Evolutionary conservation across 163 green algal genomes (phyloP).

Genomic region (Scenedesmus sp.): DNA sequence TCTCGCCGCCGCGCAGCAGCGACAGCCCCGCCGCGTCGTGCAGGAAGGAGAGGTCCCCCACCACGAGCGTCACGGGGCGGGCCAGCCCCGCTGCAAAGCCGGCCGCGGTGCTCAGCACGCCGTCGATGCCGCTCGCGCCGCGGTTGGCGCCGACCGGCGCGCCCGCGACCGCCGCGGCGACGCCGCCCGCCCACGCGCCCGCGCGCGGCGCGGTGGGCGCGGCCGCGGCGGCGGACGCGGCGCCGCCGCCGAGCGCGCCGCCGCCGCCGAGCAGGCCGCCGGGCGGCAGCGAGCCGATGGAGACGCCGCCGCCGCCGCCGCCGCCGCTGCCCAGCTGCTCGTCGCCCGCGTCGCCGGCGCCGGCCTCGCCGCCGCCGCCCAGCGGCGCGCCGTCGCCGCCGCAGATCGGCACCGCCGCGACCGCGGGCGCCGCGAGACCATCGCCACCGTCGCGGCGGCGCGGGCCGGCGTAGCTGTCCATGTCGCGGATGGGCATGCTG

Average conservation of each 20-base stretch:
- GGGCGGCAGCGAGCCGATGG: constrained; percentile 22
- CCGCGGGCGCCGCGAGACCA: not conserved
- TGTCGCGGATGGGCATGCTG: constrained; percentile 97
- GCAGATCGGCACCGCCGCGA: no score
- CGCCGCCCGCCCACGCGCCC: constrained; percentile 25
- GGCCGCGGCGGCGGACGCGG: not conserved
- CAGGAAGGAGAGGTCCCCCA: constrained; percentile 97
- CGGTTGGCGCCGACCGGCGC: constrained; percentile 86
- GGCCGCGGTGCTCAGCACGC: constrained; percentile 87
- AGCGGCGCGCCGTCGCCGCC: no score
- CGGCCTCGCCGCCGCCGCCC: no score
- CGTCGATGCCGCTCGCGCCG: constrained; percentile 97
- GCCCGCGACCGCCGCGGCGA: constrained; percentile 17
- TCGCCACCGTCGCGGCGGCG: not conserved
- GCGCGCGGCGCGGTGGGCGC: not conserved
- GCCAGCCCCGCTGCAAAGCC: constrained; percentile 85
- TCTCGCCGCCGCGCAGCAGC: constrained; percentile 82
- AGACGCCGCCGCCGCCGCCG: not conserved
- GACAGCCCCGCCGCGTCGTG: constrained; percentile 96
- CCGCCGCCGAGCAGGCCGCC: constrained; percentile 4
- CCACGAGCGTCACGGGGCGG: constrained; percentile 80
- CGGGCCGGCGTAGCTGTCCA: constrained; percentile 90
- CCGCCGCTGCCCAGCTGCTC: constrained; percentile 31
- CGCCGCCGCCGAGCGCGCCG: no score
- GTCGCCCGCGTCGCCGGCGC: not conserved